These are phyloP conservation scores for Sphaerulina musiva DNA, from an alignment of 2,329 filamentous ascomycete genomes.

Conservation along the genomic window DNA sequence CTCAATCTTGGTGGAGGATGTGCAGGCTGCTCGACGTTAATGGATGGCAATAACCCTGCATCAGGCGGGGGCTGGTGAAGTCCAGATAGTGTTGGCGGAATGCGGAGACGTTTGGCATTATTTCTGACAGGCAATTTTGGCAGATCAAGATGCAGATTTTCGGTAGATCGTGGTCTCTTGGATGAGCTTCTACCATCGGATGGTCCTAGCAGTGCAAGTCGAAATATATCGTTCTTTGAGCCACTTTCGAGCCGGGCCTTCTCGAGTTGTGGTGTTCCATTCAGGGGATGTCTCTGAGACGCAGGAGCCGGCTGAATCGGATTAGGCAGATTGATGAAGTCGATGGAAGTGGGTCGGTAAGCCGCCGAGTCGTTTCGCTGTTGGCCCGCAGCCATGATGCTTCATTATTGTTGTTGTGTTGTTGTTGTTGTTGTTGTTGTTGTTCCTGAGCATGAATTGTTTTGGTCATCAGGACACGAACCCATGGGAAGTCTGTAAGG, in stretches of 20 bases:
- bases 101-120: slow-evolving; percentile 33
- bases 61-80: slow-evolving; percentile 59
- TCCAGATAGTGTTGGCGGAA: slow-evolving; percentile 51
- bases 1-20: slow-evolving; percentile 12
- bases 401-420: neutral
- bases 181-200: slow-evolving; percentile 29
- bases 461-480: too few relatives aligned
- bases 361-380: slow-evolving; percentile 12
- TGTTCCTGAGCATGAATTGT: too few relatives aligned
- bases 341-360: slow-evolving; percentile 29
- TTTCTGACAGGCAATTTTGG: slow-evolving; percentile 36
- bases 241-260: slow-evolving; percentile 24
- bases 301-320: slow-evolving; percentile 35
- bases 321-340: slow-evolving; percentile 34
- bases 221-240: slow-evolving; percentile 26
- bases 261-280: slow-evolving; percentile 25
- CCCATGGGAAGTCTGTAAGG: too few relatives aligned
- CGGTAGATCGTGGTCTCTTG: slow-evolving; percentile 23
- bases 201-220: slow-evolving; percentile 24
- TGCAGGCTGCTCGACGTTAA: slow-evolving; percentile 35
- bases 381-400: slow-evolving; percentile 11
- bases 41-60: slow-evolving; percentile 55
- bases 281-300: slow-evolving; percentile 30
- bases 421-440: too few relatives aligned
- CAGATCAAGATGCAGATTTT: slow-evolving; percentile 21